These are phyloP conservation scores for Termitomyces sp. DNA, from an alignment of 768 basidiomycete species.

Conservation along the genomic window DNA sequence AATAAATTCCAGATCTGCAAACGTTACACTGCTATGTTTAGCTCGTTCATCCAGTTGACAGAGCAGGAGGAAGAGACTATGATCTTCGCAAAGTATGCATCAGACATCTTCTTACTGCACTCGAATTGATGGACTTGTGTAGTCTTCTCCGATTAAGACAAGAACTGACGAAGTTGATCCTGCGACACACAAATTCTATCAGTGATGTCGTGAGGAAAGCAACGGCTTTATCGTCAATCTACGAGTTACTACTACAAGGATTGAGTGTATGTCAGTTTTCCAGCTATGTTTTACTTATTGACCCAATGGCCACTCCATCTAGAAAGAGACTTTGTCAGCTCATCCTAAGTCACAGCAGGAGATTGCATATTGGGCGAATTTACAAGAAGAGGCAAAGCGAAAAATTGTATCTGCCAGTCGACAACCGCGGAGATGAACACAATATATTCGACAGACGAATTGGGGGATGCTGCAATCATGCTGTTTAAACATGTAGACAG, in stretches of 20 bases:
- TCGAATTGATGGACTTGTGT: background rate
- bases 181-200: slow-evolving; percentile 66
- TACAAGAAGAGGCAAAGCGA: slow-evolving; percentile 75
- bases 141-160: slow-evolving; percentile 85
- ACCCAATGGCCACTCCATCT: slow-evolving; percentile 4
- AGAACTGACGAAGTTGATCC: slow-evolving; percentile 76
- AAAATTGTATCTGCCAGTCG: slow-evolving; percentile 48
- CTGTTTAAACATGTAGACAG: slow-evolving; percentile 4
- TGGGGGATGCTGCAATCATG: too few relatives aligned
- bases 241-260: slow-evolving; percentile 72
- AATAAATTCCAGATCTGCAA: slow-evolving; percentile 52
- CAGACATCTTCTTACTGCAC: background rate
- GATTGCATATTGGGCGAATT: slow-evolving; percentile 80
- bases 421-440: slow-evolving; percentile 13
- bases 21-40: slow-evolving; percentile 80
- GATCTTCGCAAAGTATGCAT: slow-evolving; percentile 87
- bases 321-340: slow-evolving; percentile 68
- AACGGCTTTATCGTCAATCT: slow-evolving; percentile 68
- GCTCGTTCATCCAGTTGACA: slow-evolving; percentile 76
- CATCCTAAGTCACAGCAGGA: slow-evolving; percentile 88
- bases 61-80: slow-evolving; percentile 89
- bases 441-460: background rate
- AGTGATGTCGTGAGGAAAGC: slow-evolving; percentile 58
- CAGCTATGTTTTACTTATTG: background rate
- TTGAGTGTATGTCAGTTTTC: slow-evolving; percentile 56